Evolutionary conservation across 2,329 filamentous ascomycete genomes (phyloP), one percentile per base, ranked within the genome.

Genomic region (Aspergillus alliaceus): DNA sequence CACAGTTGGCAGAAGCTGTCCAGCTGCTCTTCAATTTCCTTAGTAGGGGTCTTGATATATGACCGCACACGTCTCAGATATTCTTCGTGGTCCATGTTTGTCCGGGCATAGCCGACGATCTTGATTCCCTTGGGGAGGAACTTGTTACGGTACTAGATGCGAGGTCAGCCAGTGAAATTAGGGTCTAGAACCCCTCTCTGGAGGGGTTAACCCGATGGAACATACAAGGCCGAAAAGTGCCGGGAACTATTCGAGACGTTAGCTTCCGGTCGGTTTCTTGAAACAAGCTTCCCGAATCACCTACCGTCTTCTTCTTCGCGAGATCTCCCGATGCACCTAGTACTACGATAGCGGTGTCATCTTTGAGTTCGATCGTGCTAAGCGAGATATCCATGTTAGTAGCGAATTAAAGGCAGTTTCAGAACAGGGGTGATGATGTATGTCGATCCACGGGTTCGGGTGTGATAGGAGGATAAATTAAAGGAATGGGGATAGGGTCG

Each of bases 251-350:
- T 39, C 20, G 54, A 22, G 32, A 48, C 24, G 53, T 69, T 61
- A 72, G 65, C 60, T 54, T 58, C 24, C 51, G 31, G 53, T 56
- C 61, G 22, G 24, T 46, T 54, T 56, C 54, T 46, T 37, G 48
- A 29, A 31, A 5, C 18, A 42, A 54, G 39, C 35, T 32, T 47
- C 24, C 32, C 24, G 25, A 39, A 46, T 54, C 61, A 75, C 86
- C 75, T 80, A 96, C 92, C 46, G 95, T 99, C 88, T 99, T 99
- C 89, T 99, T 99, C 86, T 99, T 99, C 51, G 95, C 95, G 66
- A 99, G 82, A 83, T 99, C 95, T 71, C 95, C 95, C 53, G 95
- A 99, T 65, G 95, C 95, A 72, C 95, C 95, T 66, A 99, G 88
- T 70, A 99, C 95, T 71, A 99, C 86, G 71, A 99, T 96, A 74